Conservation (phyloP, 2,329 filamentous ascomycete genomes). For the Teratosphaeria zuluensis region DNA sequence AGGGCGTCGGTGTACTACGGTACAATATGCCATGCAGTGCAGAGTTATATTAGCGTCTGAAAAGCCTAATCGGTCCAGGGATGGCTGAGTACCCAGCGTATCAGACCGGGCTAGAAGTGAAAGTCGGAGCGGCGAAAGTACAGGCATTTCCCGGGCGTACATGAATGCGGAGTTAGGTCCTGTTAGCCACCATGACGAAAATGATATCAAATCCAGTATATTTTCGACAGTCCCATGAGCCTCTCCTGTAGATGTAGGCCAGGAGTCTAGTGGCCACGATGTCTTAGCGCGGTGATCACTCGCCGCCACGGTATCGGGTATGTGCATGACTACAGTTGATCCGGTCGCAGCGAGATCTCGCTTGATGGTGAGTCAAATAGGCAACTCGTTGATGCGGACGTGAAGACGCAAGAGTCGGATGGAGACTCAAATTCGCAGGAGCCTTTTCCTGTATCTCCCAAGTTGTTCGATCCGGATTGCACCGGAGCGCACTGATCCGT, state of each 20-base stretch:
- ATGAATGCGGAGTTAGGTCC: neutral
- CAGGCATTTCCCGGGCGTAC: neutral
- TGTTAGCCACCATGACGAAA: neutral
- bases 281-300: no score
- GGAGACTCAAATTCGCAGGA: neutral
- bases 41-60: neutral
- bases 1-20: neutral
- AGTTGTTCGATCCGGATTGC: neutral
- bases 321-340: no score
- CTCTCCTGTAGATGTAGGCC: no score
- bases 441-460: neutral
- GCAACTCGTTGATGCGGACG: no score
- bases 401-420: neutral
- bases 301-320: no score
- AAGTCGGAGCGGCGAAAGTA: neutral
- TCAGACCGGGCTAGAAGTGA: no score
- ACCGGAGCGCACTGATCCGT: neutral
- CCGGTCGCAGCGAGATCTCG: no score
- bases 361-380: no score
- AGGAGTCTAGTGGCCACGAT: no score
- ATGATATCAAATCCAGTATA: neutral
- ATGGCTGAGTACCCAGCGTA: neutral
- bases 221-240: no score
- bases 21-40: neutral
- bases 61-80: neutral